Evolutionary conservation across 139 green algal genomes (phyloP), one percentile per base, ranked within the genome.

Genomic region (Auxenochlorella protothecoides): DNA sequence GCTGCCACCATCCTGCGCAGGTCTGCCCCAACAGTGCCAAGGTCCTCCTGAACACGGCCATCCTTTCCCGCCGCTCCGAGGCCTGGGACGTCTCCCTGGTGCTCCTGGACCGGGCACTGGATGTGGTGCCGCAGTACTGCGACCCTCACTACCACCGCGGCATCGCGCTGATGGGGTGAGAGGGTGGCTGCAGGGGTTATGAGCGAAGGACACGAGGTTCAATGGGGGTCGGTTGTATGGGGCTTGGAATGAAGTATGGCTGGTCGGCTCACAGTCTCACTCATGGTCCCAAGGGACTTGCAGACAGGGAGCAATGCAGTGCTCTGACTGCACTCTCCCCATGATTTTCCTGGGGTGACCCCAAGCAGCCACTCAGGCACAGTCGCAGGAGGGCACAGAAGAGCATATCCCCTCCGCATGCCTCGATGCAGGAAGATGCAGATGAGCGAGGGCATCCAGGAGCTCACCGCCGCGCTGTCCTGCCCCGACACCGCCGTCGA

Each of bases 11-110:
- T 44, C 3, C 2, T 44, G 52, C 53, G 51, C 77, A 87, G 80
- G 88, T 93, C 56, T 93, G 88, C 66, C 59, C 65, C 7, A 64
- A 74, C 72, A 88, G 80, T 63, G 85, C 84, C 71, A 93, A 94
- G 80, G 89, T 94, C 71, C 81, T 84, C 73, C 79, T 92, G 60
- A 94, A 94, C 84, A 86, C 72, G 52, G 89, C 86, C 68, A 90
- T 93, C 66, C 74, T 93, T 53, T 66, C 78, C 72, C 78, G 89
- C 57, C 76, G 88, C 15, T 63, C 75, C 53, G 15, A 74, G 12
- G 70, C 82, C 66, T 84, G 72, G 63, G 52, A 63, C 0, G 67
- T 57, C 5, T 86, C 89, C 3, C 70, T 92, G 75, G 56, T 13
- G 9, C 85, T 90, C 70, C 92, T 93, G 74, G 70, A 66, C 4